Percentiles rank a stretch among this genome's conserved stretches.
Evolutionary conservation across 345 rosid species (phyloP).

Genomic region (Ricinus communis): DNA sequence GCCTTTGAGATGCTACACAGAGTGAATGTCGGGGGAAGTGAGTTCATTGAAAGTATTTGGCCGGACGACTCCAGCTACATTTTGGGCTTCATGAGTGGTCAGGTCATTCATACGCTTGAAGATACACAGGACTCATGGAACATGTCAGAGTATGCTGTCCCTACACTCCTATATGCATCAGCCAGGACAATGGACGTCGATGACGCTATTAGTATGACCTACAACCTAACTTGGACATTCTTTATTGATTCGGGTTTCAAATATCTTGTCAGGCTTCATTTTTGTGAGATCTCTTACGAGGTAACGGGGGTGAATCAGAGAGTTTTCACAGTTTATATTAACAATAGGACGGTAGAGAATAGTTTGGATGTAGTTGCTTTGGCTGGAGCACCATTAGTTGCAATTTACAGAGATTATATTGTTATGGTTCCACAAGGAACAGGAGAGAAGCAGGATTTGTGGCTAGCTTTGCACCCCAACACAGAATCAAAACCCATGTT

Average conservation of each 20-base stretch:
- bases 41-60: not conserved
- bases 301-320: not conserved
- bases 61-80: not conserved
- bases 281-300: constrained; percentile 14
- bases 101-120: not conserved
- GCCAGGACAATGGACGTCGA: constrained; percentile 9
- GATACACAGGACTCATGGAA: not conserved
- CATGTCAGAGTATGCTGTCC: not conserved
- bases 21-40: not conserved
- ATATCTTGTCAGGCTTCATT: constrained; percentile 23
- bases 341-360: not conserved
- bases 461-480: constrained; percentile 8
- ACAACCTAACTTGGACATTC: constrained; percentile 17
- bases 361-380: constrained; percentile 2
- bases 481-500: not conserved
- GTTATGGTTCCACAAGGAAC: not conserved
- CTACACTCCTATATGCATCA: not conserved
- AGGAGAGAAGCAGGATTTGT: not conserved
- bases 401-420: constrained; percentile 1
- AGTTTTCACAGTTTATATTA: constrained; percentile 6
- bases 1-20: constrained; percentile 8
- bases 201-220: not conserved
- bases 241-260: constrained; percentile 11
- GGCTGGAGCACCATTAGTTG: not conserved
- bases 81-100: not conserved